Base-by-base conservation (phyloP, 345 rosid genomes). In the Eutrema yunnanense region DNA sequence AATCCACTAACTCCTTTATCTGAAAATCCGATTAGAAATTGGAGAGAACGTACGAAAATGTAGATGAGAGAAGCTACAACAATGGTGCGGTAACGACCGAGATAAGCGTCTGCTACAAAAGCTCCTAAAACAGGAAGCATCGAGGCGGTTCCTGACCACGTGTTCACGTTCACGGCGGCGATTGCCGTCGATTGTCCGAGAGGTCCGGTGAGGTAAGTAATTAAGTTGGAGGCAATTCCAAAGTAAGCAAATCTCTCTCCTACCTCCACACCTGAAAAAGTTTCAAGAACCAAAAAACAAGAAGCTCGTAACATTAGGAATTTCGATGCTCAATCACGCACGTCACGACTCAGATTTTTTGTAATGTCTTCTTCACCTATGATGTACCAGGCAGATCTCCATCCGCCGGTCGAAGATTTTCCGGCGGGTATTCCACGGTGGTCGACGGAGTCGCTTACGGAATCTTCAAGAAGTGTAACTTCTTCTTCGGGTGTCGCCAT, bases 81-180 rank as follows among this genome's bases (percentile, higher is more conserved):
- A 47, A 85, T 83, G 16, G 84, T 78, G 40, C 78, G 79, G 70
- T 81, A 85, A 16, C 86, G 83, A 43, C 88, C 88, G 9, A 85
- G 80, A 67, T 75, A 81, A 37, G 88, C 76, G 70, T 85, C 88
- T 1, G 88, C 88, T 3, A 83, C 14, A 44, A 79, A 79, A 40
- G 86, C 88, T 32, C 84, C 86, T 30, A 85, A 40, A 44, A 81
- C 71, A 58, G 88, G 84, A 36, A 85, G 78, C 69, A 85, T 47
- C 5, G 79, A 69, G 2, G 76, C 81, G 1, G 76, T 65, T 22
- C 88, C 88, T 1, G 82, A 72, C 88, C 88, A 85, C 1, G 82
- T 78, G 63, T 85, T 81, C 12, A 85, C 80, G 52, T 85, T 80
- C 7, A 58, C 86, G 13, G 88, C 86, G 5, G 86, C 88, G 4